A percentile compares a stretch with the other conserved stretches of the same genome.
Conservation (phyloP, 1,284 basidiomycete species). For the Melanopsichium pennsylvanicum region DNA sequence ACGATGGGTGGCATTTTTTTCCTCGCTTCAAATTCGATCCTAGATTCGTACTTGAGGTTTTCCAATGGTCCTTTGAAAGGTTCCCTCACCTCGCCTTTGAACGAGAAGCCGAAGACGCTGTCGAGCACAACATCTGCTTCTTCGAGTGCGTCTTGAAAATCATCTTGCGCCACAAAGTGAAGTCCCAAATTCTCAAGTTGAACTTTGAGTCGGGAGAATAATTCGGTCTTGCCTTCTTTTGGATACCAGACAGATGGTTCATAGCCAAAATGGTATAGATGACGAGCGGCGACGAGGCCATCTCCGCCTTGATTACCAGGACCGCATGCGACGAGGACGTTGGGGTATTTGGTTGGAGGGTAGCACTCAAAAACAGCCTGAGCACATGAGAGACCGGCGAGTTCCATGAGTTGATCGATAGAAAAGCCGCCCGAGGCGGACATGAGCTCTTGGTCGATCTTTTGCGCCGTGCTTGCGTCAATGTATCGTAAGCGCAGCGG, state of each 20-base stretch:
- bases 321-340: slow-evolving; percentile 90
- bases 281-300: slow-evolving; percentile 92
- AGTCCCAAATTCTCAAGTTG: slow-evolving; percentile 90
- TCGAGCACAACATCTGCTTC: slow-evolving; percentile 85
- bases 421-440: slow-evolving; percentile 52
- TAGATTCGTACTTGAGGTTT: slow-evolving; percentile 69
- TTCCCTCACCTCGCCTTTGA: slow-evolving; percentile 76
- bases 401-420: slow-evolving; percentile 84
- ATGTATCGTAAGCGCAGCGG: slow-evolving; percentile 54
- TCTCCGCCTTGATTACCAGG: slow-evolving; percentile 89
- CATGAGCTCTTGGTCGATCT: slow-evolving; percentile 61
- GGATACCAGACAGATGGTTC: slow-evolving; percentile 60
- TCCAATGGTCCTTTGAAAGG: slow-evolving; percentile 84
- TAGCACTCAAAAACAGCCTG: slow-evolving; percentile 84
- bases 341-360: slow-evolving; percentile 73
- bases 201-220: slow-evolving; percentile 74
- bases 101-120: slow-evolving; percentile 97
- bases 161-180: slow-evolving; percentile 68
- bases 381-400: slow-evolving; percentile 95
- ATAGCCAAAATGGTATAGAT: slow-evolving; percentile 71
- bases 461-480: slow-evolving; percentile 44
- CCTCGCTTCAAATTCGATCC: slow-evolving; percentile 55
- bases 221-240: slow-evolving; percentile 57
- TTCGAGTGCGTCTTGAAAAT: slow-evolving; percentile 70
- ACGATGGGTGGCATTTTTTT: slow-evolving; percentile 59